Evolutionary conservation across 139 green algal species (phyloP).

Genomic region (Diplosphaera chodatii): DNA sequence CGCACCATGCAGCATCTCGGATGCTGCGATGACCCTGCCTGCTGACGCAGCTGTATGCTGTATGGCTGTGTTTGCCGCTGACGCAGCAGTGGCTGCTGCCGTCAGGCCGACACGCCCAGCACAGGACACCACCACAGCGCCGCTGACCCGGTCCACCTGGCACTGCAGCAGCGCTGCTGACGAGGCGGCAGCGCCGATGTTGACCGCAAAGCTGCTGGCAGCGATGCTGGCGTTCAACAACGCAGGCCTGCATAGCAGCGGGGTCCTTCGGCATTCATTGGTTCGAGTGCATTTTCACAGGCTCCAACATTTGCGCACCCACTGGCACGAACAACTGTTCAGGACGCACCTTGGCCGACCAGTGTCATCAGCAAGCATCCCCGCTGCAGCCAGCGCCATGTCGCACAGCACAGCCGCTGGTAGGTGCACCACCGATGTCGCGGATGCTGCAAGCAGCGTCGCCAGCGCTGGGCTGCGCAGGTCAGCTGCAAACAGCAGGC

Average conservation of each 20-base stretch:
- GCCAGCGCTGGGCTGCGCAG: slow-evolving; percentile 10
- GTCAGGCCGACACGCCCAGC: neutral
- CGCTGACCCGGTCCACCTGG: neutral
- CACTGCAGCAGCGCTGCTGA: neutral
- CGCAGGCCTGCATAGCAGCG: neutral
- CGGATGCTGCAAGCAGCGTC: neutral
- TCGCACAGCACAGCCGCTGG: slow-evolving; percentile 22
- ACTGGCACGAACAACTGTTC: too few relatives aligned
- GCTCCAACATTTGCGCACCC: too few relatives aligned
- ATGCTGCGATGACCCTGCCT: neutral
- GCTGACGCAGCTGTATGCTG: neutral
- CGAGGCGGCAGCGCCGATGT: neutral
- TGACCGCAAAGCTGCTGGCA: neutral
- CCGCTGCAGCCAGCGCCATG: neutral
- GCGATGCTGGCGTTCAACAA: neutral
- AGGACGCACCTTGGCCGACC: neutral
- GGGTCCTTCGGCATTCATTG: too few relatives aligned
- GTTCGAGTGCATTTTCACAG: too few relatives aligned
- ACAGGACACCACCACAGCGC: neutral
- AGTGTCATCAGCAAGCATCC: neutral
- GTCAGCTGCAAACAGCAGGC: slow-evolving; percentile 6
- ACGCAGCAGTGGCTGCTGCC: neutral
- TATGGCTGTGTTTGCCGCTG: too few relatives aligned
- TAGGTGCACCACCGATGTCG: neutral
- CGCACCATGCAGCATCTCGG: too few relatives aligned